These are phyloP conservation scores for Dactylellina drechsleri DNA, from an alignment of 2,329 filamentous ascomycete genomes.

Conservation along the genomic window DNA sequence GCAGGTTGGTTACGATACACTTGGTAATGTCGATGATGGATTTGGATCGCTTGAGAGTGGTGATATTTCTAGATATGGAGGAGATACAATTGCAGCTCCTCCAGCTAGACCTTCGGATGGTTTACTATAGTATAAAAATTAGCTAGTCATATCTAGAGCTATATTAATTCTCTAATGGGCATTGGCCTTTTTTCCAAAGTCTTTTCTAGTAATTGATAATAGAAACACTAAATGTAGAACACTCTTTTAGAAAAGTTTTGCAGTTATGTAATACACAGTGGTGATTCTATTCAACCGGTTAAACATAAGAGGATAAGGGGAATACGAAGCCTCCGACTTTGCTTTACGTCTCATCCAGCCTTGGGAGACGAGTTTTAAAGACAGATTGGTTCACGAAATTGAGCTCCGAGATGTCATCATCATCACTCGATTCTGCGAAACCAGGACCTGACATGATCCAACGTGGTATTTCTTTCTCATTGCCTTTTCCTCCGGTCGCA, in stretches of 20 bases:
- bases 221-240: too few species aligned
- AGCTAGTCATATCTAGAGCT: neutral
- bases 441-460: slow-evolving; percentile 1
- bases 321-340: too few species aligned
- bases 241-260: too few species aligned
- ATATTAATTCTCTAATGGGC: neutral
- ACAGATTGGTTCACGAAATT: too few species aligned
- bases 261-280: too few species aligned
- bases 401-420: too few species aligned
- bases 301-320: too few species aligned
- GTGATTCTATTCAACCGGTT: neutral
- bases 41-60: slow-evolving; percentile 36
- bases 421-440: too few species aligned
- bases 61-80: neutral
- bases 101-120: slow-evolving; percentile 24
- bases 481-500: slow-evolving; percentile 1
- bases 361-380: too few species aligned
- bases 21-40: slow-evolving; percentile 36
- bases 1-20: slow-evolving; percentile 49
- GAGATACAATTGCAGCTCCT: slow-evolving; percentile 7
- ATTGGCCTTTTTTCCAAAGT: too few species aligned
- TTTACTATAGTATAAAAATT: slow-evolving; percentile 9
- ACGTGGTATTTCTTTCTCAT: neutral
- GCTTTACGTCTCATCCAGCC: too few species aligned
- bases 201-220: too few species aligned